These are phyloP conservation scores for Sclerotinia glacialis DNA, from an alignment of 2,329 filamentous ascomycete species.

Conservation along the genomic window DNA sequence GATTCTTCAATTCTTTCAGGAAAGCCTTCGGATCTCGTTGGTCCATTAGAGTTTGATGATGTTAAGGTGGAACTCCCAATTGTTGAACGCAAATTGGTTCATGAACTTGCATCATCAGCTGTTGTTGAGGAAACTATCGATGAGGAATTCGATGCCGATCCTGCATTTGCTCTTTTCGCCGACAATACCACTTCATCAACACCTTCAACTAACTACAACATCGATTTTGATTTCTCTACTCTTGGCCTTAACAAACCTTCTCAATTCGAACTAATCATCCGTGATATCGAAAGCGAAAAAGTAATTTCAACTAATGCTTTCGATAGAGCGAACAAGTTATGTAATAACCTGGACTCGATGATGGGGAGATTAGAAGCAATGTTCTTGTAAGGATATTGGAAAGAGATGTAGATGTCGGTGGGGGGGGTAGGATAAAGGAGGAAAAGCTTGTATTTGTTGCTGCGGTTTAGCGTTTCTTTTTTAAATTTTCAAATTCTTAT, in stretches of 20 bases:
- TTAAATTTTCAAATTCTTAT: not conserved
- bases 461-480: constrained; percentile 31
- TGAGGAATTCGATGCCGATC: constrained; percentile 60
- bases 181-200: constrained; percentile 37
- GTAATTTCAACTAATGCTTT: constrained; percentile 29
- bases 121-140: constrained; percentile 43
- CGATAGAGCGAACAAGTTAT: constrained; percentile 30
- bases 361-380: constrained; percentile 33
- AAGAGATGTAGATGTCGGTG: not conserved
- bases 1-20: constrained; percentile 64
- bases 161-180: constrained; percentile 60
- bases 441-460: constrained; percentile 24
- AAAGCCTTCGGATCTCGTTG: constrained; percentile 58
- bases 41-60: constrained; percentile 43
- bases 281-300: constrained; percentile 50
- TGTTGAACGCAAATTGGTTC: constrained; percentile 44
- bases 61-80: constrained; percentile 50
- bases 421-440: not conserved
- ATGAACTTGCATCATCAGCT: constrained; percentile 22
- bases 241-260: constrained; percentile 63
- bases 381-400: constrained; percentile 26
- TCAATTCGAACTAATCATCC: constrained; percentile 62
- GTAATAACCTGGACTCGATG: constrained; percentile 33
- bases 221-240: constrained; percentile 49
- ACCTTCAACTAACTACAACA: constrained; percentile 39